Base-by-base conservation (phyloP, 75 land plant species). In the Azolla pinnata region DNA sequence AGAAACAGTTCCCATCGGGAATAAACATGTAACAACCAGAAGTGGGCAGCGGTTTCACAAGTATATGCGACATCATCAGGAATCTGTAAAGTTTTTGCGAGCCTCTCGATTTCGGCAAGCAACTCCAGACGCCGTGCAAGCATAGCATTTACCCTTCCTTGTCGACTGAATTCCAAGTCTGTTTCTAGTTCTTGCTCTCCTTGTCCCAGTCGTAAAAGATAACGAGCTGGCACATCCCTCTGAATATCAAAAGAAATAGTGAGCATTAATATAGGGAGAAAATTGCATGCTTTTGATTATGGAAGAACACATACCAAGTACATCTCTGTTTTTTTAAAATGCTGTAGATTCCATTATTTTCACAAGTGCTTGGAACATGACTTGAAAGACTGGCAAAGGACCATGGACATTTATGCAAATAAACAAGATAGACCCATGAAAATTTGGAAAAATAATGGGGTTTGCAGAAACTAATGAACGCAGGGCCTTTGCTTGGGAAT, bases 91-190 rank as follows among this genome's bases (percentile, higher is more conserved):
- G 96, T 83, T 62, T 69, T 81, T 29, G 99, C 99, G 61, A 93
- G 85, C 56, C 88, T 69, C 58, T 89, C 99, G 38, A 93, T 96
- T 77, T 93, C 99, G 25, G 71, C 56, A 44, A 93, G 79, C 33
- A 93, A 63, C 71, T 93, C 99, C 49, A 93, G 32, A 24, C 99
- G 76, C 46, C 99, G 74, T 46, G 88, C 84, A 61, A 93, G 86
- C 99, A 93, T 93, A n/a, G 99, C 87, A 81, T 93, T 93, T 2
- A 93, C 99, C 52, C 99, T 87, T 12, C 99, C 99, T 72, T 89
- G 96, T 4, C 97, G 83, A 63, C 99, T 93, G 70, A 93, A 89
- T 29, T 86, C 87, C 33, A 86, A 75, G 53, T 90, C 97, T 59
- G 99, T 93, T 38, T 83, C 99, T 32, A 93, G 60, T 56, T 93